Evolutionary conservation across 768 basidiomycete genomes (phyloP).

Genomic region (Lyophyllum shimeji): DNA sequence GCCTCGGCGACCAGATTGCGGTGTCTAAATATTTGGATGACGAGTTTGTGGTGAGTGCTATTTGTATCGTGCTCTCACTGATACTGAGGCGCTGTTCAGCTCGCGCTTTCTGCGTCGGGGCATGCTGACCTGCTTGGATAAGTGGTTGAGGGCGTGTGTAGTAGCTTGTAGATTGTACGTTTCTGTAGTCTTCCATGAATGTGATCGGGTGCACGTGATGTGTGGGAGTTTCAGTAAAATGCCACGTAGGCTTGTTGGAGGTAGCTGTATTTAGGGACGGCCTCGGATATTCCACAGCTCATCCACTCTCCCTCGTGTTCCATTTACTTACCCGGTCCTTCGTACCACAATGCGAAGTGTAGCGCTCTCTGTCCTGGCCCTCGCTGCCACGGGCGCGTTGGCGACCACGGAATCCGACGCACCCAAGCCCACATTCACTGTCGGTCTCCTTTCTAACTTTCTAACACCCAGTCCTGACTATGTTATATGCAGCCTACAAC

Average conservation of each 20-base stretch:
- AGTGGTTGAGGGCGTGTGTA: no score
- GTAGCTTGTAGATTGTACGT: constrained; percentile 10
- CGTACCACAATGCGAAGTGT: constrained; percentile 85
- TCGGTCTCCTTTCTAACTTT: constrained; percentile 29
- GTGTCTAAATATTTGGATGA: constrained; percentile 98
- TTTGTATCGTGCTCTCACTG: constrained; percentile 10
- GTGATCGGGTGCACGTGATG: constrained; percentile 34
- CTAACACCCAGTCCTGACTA: constrained; percentile 15
- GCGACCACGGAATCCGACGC: constrained; percentile 53
- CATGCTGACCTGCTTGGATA: constrained; percentile 86
- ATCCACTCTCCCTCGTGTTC: constrained; percentile 36
- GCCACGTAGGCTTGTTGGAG: constrained; percentile 41
- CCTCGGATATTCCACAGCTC: constrained; percentile 24
- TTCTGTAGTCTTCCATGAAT: constrained; percentile 1
- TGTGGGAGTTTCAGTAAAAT: constrained; percentile 35
- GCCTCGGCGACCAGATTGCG: constrained; percentile 94
- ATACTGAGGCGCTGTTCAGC: constrained; percentile 40
- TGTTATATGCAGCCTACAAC: constrained; percentile 55
- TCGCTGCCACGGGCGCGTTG: constrained; percentile 62
- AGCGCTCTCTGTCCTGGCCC: constrained; percentile 75
- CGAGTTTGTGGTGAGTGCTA: constrained; percentile 81
- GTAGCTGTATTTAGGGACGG: constrained; percentile 36
- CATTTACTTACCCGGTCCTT: constrained; percentile 52
- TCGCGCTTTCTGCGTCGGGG: constrained; percentile 93
- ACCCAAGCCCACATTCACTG: constrained; percentile 70